These are phyloP conservation scores for Oxytropis ochrocephala DNA, from an alignment of 306 rosid genomes.

Conservation along the genomic window DNA sequence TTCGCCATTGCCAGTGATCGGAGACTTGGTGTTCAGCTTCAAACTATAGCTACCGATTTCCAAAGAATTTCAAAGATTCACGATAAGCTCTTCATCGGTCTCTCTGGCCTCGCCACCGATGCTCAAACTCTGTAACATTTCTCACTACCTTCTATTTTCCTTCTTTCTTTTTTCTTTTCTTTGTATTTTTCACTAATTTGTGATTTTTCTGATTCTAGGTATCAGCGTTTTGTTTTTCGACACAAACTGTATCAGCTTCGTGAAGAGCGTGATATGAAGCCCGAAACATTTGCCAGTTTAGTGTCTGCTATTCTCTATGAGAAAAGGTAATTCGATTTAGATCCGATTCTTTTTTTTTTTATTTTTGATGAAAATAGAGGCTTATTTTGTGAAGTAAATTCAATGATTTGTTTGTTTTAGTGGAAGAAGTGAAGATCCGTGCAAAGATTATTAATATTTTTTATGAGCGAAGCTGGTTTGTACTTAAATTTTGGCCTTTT, in stretches of 20 bases:
- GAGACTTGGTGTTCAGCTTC: constrained; percentile 94
- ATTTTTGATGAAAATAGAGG: not conserved
- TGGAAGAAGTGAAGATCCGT: not conserved
- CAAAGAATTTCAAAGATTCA: constrained; percentile 72
- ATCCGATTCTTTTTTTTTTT: not conserved
- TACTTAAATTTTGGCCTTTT: not conserved
- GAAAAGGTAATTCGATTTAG: constrained; percentile 52
- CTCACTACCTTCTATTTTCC: not conserved
- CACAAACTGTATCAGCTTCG: constrained; percentile 90
- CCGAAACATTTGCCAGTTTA: constrained; percentile 85
- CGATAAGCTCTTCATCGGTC: constrained; percentile 77
- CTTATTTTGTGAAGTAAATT: not conserved
- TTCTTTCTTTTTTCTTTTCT: not conserved
- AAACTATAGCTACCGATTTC: constrained; percentile 92
- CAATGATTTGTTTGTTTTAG: not conserved
- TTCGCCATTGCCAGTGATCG: constrained; percentile 98
- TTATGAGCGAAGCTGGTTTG: not conserved
- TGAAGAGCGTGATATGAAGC: constrained; percentile 91
- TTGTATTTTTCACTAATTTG: not conserved
- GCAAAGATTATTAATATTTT: not conserved
- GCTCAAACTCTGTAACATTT: constrained; percentile 71
- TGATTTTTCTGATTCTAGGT: constrained; percentile 24
- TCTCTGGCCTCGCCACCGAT: constrained; percentile 91
- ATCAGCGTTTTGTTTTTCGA: constrained; percentile 73
- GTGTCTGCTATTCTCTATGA: constrained; percentile 81